Percentiles rank a stretch among this genome's conserved stretches.
These are phyloP conservation scores for Aspergillus proliferans DNA, from an alignment of 2,329 filamentous ascomycete species.

Conservation along the genomic window DNA sequence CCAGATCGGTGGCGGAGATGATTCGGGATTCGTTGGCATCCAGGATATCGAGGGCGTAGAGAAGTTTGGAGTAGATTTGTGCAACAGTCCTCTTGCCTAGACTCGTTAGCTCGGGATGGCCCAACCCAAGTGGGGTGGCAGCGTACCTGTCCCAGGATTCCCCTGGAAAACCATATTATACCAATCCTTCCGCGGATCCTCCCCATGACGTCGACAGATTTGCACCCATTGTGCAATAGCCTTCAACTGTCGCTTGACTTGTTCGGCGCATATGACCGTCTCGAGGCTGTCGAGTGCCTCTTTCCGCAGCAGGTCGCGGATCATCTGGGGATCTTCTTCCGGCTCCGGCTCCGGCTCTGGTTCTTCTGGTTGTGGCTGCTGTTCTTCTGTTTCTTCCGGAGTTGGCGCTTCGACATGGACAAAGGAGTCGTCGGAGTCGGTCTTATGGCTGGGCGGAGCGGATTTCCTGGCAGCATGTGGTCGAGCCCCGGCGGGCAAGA, in stretches of 20 bases:
- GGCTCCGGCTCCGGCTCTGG: not conserved
- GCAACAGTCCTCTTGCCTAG: conserved; percentile 13
- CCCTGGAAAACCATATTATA: conserved; percentile 16
- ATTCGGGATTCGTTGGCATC: conserved; percentile 8
- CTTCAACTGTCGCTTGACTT: conserved; percentile 14
- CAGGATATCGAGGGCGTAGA: conserved; percentile 12
- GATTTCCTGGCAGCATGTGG: not conserved
- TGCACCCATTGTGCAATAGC: conserved; percentile 15
- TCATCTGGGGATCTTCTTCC: not conserved
- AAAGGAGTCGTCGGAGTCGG: not conserved
- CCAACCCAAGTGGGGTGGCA: not conserved
- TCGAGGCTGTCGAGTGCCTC: conserved; percentile 11
- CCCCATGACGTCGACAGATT: conserved; percentile 15
- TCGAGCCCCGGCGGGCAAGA: not conserved
- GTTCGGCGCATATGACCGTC: conserved; percentile 11
- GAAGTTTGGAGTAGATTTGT: conserved; percentile 15
- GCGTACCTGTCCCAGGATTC: conserved; percentile 12
- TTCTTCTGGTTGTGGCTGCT: not conserved
- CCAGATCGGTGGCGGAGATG: conserved; percentile 11
- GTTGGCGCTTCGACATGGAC: not conserved
- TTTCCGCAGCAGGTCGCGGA: not conserved
- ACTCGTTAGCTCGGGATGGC: not conserved
- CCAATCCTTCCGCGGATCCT: conserved; percentile 15
- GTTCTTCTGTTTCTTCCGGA: not conserved
- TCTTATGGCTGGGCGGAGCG: not conserved